These are phyloP conservation scores for Sordariomycetes sp. DNA, from an alignment of 2,329 filamentous ascomycete species.

Conservation along the genomic window DNA sequence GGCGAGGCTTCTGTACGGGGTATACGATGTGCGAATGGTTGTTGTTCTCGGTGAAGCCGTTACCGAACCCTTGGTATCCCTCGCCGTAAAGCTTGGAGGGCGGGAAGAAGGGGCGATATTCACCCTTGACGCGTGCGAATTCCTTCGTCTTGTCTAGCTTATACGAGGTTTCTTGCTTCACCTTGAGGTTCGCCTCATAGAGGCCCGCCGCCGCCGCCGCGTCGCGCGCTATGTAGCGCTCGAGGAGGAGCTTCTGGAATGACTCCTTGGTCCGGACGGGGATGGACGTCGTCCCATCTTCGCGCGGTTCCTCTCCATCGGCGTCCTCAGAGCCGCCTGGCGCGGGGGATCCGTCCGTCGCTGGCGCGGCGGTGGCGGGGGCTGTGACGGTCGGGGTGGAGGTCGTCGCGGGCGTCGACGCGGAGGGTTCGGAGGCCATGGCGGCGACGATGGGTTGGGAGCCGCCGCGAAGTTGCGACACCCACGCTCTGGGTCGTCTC, in stretches of 20 bases:
- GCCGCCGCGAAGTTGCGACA: conserved; percentile 25
- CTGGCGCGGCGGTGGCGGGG: conserved; percentile 13
- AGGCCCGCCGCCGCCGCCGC: conserved; percentile 42
- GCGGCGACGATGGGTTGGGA: conserved; percentile 18
- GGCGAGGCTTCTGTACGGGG: conserved; percentile 63
- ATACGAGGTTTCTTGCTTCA: conserved; percentile 46
- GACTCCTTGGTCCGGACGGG: conserved; percentile 44
- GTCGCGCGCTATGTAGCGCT: conserved; percentile 43
- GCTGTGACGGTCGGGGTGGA: conserved; percentile 11
- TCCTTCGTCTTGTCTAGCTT: conserved; percentile 60
- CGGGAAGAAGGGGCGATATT: conserved; percentile 45
- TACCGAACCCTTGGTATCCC: conserved; percentile 84
- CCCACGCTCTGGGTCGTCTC: not conserved
- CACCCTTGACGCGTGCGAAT: conserved; percentile 50
- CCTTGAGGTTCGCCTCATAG: conserved; percentile 37
- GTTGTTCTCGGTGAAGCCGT: conserved; percentile 67
- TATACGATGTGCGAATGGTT: conserved; percentile 65
- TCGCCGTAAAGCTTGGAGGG: conserved; percentile 51
- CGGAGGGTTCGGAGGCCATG: conserved; percentile 34
- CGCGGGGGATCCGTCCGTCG: conserved; percentile 9
- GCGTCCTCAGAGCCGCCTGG: not conserved
- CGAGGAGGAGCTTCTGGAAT: conserved; percentile 40
- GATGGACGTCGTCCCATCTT: conserved; percentile 12
- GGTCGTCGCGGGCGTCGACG: conserved; percentile 15
- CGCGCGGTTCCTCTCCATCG: not conserved